Percentiles rank a stretch among this genome's conserved stretches.
Conservation (phyloP, 2,329 filamentous ascomycete species). For the Shiraia sp. region DNA sequence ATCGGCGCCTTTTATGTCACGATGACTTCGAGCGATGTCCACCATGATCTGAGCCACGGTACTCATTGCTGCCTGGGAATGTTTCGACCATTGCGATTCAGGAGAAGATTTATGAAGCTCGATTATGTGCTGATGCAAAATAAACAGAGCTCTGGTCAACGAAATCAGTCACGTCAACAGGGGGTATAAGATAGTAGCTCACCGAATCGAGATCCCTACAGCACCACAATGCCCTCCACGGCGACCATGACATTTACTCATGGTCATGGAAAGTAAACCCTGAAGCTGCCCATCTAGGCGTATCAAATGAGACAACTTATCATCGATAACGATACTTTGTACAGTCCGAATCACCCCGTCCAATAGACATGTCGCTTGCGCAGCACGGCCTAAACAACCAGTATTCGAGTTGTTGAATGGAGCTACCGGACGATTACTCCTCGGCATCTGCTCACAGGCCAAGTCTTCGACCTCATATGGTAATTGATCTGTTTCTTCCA, state of each 20-base stretch:
- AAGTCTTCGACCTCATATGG: no score
- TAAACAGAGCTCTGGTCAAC: no score
- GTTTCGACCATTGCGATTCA: conserved; percentile 1
- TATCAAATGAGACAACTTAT: no score
- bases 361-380: conserved; percentile 7
- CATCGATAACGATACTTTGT: no score
- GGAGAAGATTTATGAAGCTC: not conserved
- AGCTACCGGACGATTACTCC: no score
- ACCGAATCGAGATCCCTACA: conserved; percentile 8
- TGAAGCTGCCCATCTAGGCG: conserved; percentile 3
- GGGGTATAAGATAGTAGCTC: conserved; percentile 1
- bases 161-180: no score
- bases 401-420: not conserved
- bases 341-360: conserved; percentile 5
- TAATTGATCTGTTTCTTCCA: no score
- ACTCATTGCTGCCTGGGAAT: conserved; percentile 6
- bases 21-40: conserved; percentile 9
- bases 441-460: no score
- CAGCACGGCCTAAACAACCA: conserved; percentile 8
- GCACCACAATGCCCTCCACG: conserved; percentile 10
- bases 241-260: conserved; percentile 7
- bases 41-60: conserved; percentile 8
- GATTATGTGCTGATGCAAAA: no score
- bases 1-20: not conserved
- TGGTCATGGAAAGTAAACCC: conserved; percentile 1